A percentile compares a stretch with the other conserved stretches of the same genome.
These are phyloP conservation scores for Russula vinacea DNA, from an alignment of 768 basidiomycete species.

Conservation along the genomic window DNA sequence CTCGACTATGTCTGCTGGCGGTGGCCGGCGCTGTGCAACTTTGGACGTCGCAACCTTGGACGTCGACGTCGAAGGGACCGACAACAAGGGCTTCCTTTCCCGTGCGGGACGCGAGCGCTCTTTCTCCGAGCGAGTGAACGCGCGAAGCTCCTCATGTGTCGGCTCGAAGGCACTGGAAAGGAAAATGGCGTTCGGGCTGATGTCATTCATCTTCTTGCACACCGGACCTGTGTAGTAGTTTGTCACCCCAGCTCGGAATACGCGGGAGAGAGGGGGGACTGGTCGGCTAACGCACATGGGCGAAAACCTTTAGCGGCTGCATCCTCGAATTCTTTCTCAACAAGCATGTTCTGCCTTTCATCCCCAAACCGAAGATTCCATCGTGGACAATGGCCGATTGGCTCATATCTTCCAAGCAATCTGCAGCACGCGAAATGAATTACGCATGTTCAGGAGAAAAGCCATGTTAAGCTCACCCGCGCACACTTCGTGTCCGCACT, in stretches of 20 bases:
- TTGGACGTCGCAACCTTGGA: slow-evolving; percentile 30
- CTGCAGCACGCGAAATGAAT: slow-evolving; percentile 34
- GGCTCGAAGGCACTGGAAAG: slow-evolving; percentile 67
- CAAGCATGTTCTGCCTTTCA: slow-evolving; percentile 53
- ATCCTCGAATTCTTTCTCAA: slow-evolving; percentile 55
- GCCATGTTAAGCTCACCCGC: slow-evolving; percentile 41
- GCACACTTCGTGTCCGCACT: slow-evolving; percentile 68
- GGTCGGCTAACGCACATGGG: slow-evolving; percentile 45
- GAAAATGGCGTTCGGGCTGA: slow-evolving; percentile 52
- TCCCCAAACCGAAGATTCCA: slow-evolving; percentile 58
- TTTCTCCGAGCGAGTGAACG: slow-evolving; percentile 37
- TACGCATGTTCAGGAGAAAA: neutral
- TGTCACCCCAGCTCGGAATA: neutral
- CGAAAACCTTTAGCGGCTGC: slow-evolving; percentile 56
- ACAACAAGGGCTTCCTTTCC: slow-evolving; percentile 7
- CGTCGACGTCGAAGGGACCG: slow-evolving; percentile 31
- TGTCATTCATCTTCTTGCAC: slow-evolving; percentile 65
- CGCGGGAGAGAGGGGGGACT: neutral
- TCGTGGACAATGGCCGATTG: slow-evolving; percentile 53
- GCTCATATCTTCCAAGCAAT: slow-evolving; percentile 54
- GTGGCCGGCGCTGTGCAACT: slow-evolving; percentile 13
- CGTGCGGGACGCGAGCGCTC: slow-evolving; percentile 11
- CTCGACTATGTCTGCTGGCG: slow-evolving; percentile 27
- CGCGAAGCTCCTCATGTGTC: slow-evolving; percentile 51
- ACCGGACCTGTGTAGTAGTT: slow-evolving; percentile 48